phyloP scores from a whole-genome alignment of 2,329 filamentous ascomycete genomes.

The Pseudofabraea citricarpa region DNA sequence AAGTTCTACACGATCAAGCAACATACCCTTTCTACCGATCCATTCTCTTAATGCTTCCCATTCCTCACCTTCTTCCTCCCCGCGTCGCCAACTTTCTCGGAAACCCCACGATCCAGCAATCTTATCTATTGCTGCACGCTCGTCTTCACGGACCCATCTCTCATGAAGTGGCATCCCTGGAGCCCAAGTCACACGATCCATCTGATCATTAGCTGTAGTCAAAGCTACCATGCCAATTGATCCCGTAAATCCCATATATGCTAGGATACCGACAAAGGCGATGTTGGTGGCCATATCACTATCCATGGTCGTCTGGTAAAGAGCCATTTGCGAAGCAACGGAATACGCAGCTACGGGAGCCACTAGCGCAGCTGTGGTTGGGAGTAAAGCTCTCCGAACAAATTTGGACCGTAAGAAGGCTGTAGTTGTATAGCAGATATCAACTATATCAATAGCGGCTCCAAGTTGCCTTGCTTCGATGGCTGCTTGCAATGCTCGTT shows the following conservation, averaged over 20 bases:
- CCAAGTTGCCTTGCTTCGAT: conserved; percentile 75
- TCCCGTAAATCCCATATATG: conserved; percentile 77
- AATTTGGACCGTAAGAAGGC: conserved; percentile 66
- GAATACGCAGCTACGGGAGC: conserved; percentile 67
- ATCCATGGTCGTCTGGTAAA: conserved; percentile 73
- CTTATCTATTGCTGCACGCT: conserved; percentile 80
- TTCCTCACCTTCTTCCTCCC: conserved; percentile 86
- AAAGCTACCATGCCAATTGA: conserved; percentile 80
- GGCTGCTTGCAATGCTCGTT: conserved; percentile 71
- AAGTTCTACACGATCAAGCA: conserved; percentile 81
- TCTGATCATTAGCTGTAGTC: conserved; percentile 88
- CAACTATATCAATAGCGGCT: conserved; percentile 70
- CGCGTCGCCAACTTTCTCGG: conserved; percentile 70
- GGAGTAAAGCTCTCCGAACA: conserved; percentile 57
- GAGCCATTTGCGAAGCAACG: conserved; percentile 61
- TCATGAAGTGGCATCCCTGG: conserved; percentile 74
- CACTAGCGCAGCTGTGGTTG: conserved; percentile 47
- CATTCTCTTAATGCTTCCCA: conserved; percentile 86
- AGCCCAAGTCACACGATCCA: conserved; percentile 88
- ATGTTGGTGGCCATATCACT: conserved; percentile 68
- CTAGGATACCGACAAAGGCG: conserved; percentile 74
- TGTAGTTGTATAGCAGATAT: conserved; percentile 60
- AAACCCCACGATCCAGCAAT: conserved; percentile 91
- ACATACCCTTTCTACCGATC: conserved; percentile 78
- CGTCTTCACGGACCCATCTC: conserved; percentile 85